These are phyloP conservation scores for Boletus mariae DNA, from an alignment of 1,284 basidiomycete genomes.

Conservation along the genomic window DNA sequence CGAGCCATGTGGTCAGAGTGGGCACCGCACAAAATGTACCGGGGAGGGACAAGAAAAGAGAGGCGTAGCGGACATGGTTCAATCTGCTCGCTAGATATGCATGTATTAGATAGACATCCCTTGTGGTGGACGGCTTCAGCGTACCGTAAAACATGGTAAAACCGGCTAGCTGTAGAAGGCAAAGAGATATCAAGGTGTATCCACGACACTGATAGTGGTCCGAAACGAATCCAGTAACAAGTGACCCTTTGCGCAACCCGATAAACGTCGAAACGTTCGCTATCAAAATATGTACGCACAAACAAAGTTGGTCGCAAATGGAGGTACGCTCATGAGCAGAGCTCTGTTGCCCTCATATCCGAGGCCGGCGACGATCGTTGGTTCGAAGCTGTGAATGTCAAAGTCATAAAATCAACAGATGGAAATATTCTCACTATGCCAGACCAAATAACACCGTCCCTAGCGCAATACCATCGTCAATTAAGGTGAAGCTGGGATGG, in stretches of 20 bases:
- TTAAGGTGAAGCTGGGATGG: neutral
- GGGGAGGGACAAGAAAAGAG: conserved; percentile 47
- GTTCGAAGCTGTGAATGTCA: conserved; percentile 44
- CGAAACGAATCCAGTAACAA: conserved; percentile 26
- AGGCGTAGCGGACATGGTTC: conserved; percentile 43
- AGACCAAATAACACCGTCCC: conserved; percentile 43
- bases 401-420: neutral
- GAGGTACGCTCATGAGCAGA: conserved; percentile 51
- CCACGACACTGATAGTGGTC: conserved; percentile 47
- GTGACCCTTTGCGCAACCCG: neutral
- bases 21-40: conserved; percentile 45
- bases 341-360: conserved; percentile 43
- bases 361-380: conserved; percentile 46
- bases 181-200: conserved; percentile 35
- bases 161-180: conserved; percentile 39
- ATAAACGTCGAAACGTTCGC: conserved; percentile 12
- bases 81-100: conserved; percentile 18
- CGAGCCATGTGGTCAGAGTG: conserved; percentile 46
- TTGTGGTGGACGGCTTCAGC: neutral
- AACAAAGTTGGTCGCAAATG: conserved; percentile 42
- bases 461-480: conserved; percentile 15
- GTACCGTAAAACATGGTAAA: conserved; percentile 49
- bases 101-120: neutral
- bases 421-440: conserved; percentile 23
- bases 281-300: conserved; percentile 26